Conservation (phyloP, 805 yeast species). For the Groenewaldozyma tartarivorans region DNA sequence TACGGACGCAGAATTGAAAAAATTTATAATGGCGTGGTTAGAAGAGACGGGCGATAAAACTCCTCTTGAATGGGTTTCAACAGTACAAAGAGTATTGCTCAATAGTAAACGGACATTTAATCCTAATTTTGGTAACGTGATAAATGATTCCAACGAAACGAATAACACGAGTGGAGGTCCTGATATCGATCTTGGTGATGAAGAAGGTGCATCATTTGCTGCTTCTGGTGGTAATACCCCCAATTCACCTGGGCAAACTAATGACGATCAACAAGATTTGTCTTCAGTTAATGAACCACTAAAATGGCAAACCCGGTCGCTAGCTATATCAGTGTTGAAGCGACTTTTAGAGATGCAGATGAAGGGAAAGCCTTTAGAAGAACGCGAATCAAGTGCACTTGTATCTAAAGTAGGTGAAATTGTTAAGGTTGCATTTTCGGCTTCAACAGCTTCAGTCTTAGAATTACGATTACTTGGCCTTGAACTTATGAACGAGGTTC, state of each 20-base stretch:
- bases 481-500: conserved; percentile 50
- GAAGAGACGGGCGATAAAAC: conserved; percentile 37
- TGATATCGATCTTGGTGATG: conserved; percentile 27
- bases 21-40: conserved; percentile 52
- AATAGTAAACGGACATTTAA: conserved; percentile 35
- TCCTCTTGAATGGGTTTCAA: conserved; percentile 45
- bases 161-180: conserved; percentile 25
- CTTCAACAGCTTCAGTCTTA: conserved; percentile 63
- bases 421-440: conserved; percentile 68
- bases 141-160: no score
- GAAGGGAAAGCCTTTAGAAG: conserved; percentile 14
- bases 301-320: conserved; percentile 35
- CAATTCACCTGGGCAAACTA: conserved; percentile 7
- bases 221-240: conserved; percentile 13
- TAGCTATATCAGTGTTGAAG: conserved; percentile 28
- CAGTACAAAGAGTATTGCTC: conserved; percentile 37
- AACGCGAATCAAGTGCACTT: conserved; percentile 18
- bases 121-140: background rate
- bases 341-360: conserved; percentile 18
- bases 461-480: conserved; percentile 58
- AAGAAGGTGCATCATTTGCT: conserved; percentile 34
- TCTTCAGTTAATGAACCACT: conserved; percentile 24
- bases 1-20: conserved; percentile 33
- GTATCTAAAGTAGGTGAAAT: conserved; percentile 40
- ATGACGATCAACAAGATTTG: conserved; percentile 11